Evolutionary conservation across 2,329 filamentous ascomycete genomes (phyloP).

Genomic region (Fusarium avenaceum): DNA sequence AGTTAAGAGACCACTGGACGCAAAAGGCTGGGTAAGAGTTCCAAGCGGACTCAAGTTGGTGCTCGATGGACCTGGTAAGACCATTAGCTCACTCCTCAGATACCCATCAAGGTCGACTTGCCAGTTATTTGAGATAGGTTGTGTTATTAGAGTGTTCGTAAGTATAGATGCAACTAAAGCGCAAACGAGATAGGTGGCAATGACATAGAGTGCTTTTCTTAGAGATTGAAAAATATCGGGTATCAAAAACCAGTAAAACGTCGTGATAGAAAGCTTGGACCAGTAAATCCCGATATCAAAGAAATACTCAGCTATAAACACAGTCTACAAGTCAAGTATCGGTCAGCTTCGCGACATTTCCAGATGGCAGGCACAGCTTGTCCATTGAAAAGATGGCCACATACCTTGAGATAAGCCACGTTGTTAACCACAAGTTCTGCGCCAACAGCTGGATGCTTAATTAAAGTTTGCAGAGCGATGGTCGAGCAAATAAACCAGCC

Average conservation of each 20-base stretch:
- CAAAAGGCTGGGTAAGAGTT: not conserved
- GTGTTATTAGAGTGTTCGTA: not conserved
- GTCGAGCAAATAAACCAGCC: no score
- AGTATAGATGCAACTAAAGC: not conserved
- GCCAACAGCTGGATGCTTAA: no score
- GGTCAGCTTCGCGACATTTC: no score
- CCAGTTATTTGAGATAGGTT: slow-evolving; percentile 16
- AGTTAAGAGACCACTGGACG: slow-evolving; percentile 23
- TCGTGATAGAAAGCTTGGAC: slow-evolving; percentile 18
- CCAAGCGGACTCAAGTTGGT: slow-evolving; percentile 20
- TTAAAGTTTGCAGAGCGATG: no score
- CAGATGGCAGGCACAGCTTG: no score
- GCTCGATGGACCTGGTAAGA: slow-evolving; percentile 4
- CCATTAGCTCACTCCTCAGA: not conserved
- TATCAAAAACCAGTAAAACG: slow-evolving; percentile 29
- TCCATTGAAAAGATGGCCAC: no score
- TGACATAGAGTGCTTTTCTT: not conserved
- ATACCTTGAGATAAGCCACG: no score
- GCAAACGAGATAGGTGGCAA: not conserved
- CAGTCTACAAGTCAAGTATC: not conserved
- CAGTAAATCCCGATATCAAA: slow-evolving; percentile 24
- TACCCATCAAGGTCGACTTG: not conserved
- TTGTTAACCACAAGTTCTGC: no score
- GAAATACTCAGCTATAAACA: slow-evolving; percentile 17
- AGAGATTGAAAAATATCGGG: slow-evolving; percentile 4